Conservation (phyloP, 148 eudicot genomes). For the Simmondsia chinensis region DNA sequence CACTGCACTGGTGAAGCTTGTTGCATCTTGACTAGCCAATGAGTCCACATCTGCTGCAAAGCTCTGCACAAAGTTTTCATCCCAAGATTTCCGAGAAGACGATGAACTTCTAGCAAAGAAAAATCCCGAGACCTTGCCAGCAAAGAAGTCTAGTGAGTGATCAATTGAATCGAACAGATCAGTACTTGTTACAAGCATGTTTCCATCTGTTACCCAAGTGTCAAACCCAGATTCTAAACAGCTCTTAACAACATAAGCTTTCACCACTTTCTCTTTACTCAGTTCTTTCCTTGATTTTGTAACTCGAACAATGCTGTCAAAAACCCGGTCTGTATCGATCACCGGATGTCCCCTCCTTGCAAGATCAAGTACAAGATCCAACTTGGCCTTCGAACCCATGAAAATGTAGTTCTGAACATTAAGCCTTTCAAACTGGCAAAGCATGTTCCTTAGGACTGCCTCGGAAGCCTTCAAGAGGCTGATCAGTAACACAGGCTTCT, state of each 20-base stretch:
- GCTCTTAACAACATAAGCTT: slow-evolving; percentile 38
- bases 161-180: slow-evolving; percentile 21
- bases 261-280: slow-evolving; percentile 38
- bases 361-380: slow-evolving; percentile 52
- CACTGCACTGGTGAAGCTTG: slow-evolving; percentile 24
- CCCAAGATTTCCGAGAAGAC: slow-evolving; percentile 41
- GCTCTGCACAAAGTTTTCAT: slow-evolving; percentile 18
- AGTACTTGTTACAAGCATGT: slow-evolving; percentile 36
- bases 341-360: slow-evolving; percentile 86
- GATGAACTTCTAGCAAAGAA: slow-evolving; percentile 45
- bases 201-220: slow-evolving; percentile 47
- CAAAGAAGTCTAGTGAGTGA: slow-evolving; percentile 29
- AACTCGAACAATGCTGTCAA: slow-evolving; percentile 20
- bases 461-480: slow-evolving; percentile 35
- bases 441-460: slow-evolving; percentile 39
- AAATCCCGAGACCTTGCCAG: slow-evolving; percentile 27
- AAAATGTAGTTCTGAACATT: slow-evolving; percentile 59
- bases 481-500: slow-evolving; percentile 45
- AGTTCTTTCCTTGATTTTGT: slow-evolving; percentile 22
- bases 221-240: slow-evolving; percentile 49
- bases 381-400: slow-evolving; percentile 40
- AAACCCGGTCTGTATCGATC: slow-evolving; percentile 36
- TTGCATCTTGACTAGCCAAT: slow-evolving; percentile 17
- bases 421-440: slow-evolving; percentile 82
- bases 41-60: slow-evolving; percentile 19